Percentiles rank a stretch among this genome's conserved stretches.
phyloP scores from a whole-genome alignment of 805 yeast genomes.

The Saccharomyces eubayanus region DNA sequence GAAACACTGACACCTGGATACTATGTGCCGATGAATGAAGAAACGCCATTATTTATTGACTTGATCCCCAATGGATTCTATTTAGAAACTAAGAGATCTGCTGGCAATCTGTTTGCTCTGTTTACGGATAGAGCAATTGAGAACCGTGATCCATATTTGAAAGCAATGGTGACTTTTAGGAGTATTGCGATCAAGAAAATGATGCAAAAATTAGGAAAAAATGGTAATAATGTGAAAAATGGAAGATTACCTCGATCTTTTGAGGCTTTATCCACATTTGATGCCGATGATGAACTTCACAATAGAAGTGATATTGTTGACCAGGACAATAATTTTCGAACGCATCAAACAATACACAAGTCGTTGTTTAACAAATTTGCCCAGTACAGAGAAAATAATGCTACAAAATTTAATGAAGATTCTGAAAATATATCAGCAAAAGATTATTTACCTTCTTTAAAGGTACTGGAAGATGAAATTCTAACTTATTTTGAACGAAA shows the following conservation, averaged over 20 bases:
- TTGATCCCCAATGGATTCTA: constrained; percentile 20
- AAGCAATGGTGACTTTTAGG: constrained; percentile 15
- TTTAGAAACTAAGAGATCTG: constrained; percentile 24
- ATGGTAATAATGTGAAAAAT: constrained; percentile 4
- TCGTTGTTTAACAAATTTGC: constrained; percentile 24
- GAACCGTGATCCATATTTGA: constrained; percentile 24
- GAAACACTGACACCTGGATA: background rate
- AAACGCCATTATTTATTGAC: constrained; percentile 10
- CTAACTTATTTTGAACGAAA: constrained; percentile 18
- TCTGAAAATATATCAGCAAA: constrained; percentile 3
- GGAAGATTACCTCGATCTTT: constrained; percentile 21
- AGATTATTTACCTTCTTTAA: constrained; percentile 13
- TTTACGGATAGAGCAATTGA: constrained; percentile 21
- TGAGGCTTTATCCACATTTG: constrained; percentile 17
- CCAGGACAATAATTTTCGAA: constrained; percentile 7
- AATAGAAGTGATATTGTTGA: background rate
- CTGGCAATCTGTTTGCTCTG: constrained; percentile 16
- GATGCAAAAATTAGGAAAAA: constrained; percentile 8
- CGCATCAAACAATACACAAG: constrained; percentile 18
- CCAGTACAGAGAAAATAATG: constrained; percentile 15
- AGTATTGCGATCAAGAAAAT: constrained; percentile 18
- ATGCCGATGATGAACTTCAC: constrained; percentile 10
- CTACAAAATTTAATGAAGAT: constrained; percentile 7
- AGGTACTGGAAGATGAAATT: constrained; percentile 12
- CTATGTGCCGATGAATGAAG: background rate